phyloP scores from a whole-genome alignment of 2,329 filamentous ascomycete genomes.

The Chaetothyriales sp. region DNA sequence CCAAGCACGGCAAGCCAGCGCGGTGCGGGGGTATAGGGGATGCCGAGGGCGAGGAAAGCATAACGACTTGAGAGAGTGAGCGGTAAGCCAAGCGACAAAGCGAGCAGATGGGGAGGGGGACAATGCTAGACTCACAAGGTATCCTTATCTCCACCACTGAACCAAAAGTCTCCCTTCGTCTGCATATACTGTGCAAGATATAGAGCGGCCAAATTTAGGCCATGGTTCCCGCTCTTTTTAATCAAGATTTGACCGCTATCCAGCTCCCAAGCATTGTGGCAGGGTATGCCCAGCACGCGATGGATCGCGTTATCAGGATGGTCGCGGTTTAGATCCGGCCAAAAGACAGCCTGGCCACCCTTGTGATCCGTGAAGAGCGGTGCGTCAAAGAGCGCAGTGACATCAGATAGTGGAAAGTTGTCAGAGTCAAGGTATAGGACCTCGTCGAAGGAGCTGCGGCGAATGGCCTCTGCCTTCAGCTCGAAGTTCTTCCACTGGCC shows the following conservation, averaged over 20 bases:
- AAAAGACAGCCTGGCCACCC: neutral
- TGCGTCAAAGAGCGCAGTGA: slow-evolving; percentile 21
- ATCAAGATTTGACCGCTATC: neutral
- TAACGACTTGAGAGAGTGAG: neutral
- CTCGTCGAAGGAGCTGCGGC: slow-evolving; percentile 27
- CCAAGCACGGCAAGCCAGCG: neutral
- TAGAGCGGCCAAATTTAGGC: neutral
- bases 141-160: neutral
- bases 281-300: neutral
- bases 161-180: neutral
- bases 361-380: slow-evolving; percentile 18
- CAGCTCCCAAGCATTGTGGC: neutral
- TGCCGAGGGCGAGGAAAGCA: neutral
- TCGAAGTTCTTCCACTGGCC: slow-evolving; percentile 19
- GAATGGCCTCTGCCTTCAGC: slow-evolving; percentile 24
- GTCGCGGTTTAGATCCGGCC: neutral
- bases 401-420: slow-evolving; percentile 22
- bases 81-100: neutral
- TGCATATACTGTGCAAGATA: neutral
- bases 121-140: neutral
- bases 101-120: neutral
- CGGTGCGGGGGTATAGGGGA: neutral
- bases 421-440: slow-evolving; percentile 28
- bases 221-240: neutral
- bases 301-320: neutral